Conservation (phyloP, 306 rosid genomes). For the Fragaria ananassa region DNA sequence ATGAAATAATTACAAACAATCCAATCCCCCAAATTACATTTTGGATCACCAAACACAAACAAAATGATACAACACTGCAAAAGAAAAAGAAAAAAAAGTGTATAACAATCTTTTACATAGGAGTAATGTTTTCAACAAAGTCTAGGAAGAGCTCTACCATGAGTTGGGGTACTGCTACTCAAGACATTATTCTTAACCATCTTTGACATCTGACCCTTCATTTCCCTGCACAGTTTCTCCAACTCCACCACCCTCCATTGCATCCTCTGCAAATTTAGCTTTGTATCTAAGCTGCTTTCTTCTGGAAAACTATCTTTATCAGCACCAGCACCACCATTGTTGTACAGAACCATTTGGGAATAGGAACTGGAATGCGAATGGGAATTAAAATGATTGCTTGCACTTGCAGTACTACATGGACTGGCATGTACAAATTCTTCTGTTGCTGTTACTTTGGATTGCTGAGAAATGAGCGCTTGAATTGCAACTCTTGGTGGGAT, state of each 20-base stretch:
- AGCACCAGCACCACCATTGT: conserved; percentile 5
- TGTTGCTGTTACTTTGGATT: conserved; percentile 23
- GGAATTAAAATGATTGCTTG: conserved; percentile 7
- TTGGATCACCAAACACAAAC: not conserved
- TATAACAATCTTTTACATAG: not conserved
- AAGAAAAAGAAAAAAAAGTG: not conserved
- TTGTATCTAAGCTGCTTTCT: conserved; percentile 38
- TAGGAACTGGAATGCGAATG: not conserved
- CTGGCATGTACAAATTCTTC: conserved; percentile 13
- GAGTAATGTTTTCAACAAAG: conserved; percentile 43
- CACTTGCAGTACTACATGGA: conserved; percentile 14
- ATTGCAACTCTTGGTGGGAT: conserved; percentile 69
- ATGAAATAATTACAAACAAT: conserved; percentile 8
- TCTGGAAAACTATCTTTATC: conserved; percentile 15
- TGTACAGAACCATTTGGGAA: conserved; percentile 26
- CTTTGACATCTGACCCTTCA: conserved; percentile 60
- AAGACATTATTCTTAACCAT: conserved; percentile 30
- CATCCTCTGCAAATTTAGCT: conserved; percentile 44
- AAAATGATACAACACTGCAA: not conserved
- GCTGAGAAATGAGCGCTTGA: conserved; percentile 61
- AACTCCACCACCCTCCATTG: conserved; percentile 61
- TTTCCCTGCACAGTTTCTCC: conserved; percentile 56
- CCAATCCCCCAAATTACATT: not conserved
- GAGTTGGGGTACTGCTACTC: conserved; percentile 33
- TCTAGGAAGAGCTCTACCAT: conserved; percentile 39